phyloP scores from a whole-genome alignment of 2,329 filamentous ascomycete genomes.

The Emmonsia crescens region DNA sequence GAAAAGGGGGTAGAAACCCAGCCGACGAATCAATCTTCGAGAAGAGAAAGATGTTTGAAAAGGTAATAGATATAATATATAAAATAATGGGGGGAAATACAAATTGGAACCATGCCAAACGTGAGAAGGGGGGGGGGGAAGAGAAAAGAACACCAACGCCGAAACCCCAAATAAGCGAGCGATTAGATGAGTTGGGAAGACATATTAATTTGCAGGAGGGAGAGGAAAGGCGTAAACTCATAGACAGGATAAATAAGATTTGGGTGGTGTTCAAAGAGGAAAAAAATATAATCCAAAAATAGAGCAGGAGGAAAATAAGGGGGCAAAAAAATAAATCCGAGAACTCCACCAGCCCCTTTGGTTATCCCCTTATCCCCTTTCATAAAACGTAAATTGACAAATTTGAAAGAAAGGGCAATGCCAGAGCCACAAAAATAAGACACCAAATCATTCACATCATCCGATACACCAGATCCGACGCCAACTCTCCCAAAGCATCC shows the following conservation, averaged over 20 bases:
- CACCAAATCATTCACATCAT: conserved; percentile 23
- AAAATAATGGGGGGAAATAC: not conserved
- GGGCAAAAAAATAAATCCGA: not conserved
- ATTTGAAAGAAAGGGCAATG: not conserved
- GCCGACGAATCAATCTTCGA: not conserved
- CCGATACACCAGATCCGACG: conserved; percentile 32
- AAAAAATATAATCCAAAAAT: conserved; percentile 8
- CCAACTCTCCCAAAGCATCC: conserved; percentile 29
- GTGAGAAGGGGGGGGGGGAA: conserved; percentile 5
- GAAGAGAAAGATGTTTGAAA: not conserved
- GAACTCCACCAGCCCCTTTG: not conserved
- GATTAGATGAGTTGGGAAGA: not conserved
- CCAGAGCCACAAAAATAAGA: not conserved
- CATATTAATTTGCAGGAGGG: not conserved
- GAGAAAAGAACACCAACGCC: not conserved
- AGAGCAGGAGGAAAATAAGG: not conserved
- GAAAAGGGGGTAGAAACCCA: not conserved
- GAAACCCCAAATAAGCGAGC: not conserved
- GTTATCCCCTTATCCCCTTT: not conserved
- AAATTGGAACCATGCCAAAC: not conserved
- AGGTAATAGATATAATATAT: not conserved
- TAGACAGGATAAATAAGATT: not conserved
- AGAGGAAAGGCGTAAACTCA: not conserved
- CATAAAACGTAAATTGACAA: not conserved
- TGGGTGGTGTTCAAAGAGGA: conserved; percentile 10